These are phyloP conservation scores for Colletotrichum trifolii DNA, from an alignment of 2,329 filamentous ascomycete species.

Conservation along the genomic window DNA sequence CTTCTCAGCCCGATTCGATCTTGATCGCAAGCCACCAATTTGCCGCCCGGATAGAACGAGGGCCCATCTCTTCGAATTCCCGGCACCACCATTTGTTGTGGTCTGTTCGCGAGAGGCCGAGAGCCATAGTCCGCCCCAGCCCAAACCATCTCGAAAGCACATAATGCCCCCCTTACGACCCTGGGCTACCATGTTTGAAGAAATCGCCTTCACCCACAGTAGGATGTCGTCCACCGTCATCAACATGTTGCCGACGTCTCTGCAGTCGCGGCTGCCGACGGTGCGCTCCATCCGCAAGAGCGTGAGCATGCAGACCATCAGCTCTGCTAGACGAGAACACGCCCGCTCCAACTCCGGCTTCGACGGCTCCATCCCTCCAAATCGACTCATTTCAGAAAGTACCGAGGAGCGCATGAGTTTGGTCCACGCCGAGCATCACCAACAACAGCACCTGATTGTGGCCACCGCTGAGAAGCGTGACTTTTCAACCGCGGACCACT, in stretches of 20 bases:
- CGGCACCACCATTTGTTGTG: conserved; percentile 23
- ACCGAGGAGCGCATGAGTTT: conserved; percentile 34
- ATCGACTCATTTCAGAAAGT: conserved; percentile 29
- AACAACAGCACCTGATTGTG: conserved; percentile 4
- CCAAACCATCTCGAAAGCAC: conserved; percentile 24
- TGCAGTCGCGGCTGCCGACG: conserved; percentile 62
- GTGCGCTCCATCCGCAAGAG: conserved; percentile 60
- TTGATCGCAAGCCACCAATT: conserved; percentile 14
- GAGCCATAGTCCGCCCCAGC: conserved; percentile 4
- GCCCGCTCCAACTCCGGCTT: conserved; percentile 32
- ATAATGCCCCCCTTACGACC: conserved; percentile 35
- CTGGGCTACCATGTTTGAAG: conserved; percentile 40
- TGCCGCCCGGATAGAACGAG: conserved; percentile 8
- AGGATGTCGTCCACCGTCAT: conserved; percentile 60
- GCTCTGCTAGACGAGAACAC: conserved; percentile 26
- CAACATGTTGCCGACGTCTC: conserved; percentile 62
- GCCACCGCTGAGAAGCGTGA: conserved; percentile 16
- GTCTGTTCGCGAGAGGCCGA: neutral
- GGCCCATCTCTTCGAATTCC: conserved; percentile 31
- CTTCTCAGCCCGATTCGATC: neutral
- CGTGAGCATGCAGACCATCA: conserved; percentile 45
- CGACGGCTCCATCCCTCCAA: conserved; percentile 20
- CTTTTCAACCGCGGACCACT: conserved; percentile 17
- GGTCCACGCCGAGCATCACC: conserved; percentile 28
- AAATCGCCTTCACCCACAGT: conserved; percentile 46